phyloP scores from a whole-genome alignment of 2,329 filamentous ascomycete genomes.

The Waltergamsia citrina region DNA sequence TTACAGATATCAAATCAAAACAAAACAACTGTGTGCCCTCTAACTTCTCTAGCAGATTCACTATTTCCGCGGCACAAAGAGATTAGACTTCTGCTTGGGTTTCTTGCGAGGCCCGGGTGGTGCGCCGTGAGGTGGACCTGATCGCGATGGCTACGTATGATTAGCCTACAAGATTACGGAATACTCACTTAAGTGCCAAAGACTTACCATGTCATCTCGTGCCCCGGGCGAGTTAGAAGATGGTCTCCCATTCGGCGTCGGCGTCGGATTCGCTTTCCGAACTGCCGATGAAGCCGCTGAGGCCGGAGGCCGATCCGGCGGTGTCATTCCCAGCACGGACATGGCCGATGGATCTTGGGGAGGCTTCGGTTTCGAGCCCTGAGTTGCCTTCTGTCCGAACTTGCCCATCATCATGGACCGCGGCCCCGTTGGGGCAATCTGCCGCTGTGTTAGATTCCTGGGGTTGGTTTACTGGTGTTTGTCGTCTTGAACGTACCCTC shows the following conservation, averaged over 20 bases:
- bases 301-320: constrained; percentile 31
- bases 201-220: too few relatives aligned
- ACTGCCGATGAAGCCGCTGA: constrained; percentile 8
- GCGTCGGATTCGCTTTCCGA: constrained; percentile 7
- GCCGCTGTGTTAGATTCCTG: constrained; percentile 13
- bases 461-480: background rate
- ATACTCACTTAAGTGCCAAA: too few relatives aligned
- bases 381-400: constrained; percentile 20
- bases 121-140: too few relatives aligned
- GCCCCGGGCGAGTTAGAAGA: constrained; percentile 8
- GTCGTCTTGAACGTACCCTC: constrained; percentile 23
- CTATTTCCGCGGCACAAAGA: too few relatives aligned
- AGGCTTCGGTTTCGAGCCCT: constrained; percentile 14
- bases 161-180: too few relatives aligned
- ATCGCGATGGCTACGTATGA: too few relatives aligned
- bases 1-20: too few relatives aligned
- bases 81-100: too few relatives aligned
- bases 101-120: too few relatives aligned
- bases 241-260: constrained; percentile 12
- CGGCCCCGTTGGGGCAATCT: constrained; percentile 19
- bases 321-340: constrained; percentile 38
- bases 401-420: constrained; percentile 24
- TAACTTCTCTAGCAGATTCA: too few relatives aligned
- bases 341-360: constrained; percentile 42
- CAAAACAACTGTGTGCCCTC: too few relatives aligned